Evolutionary conservation across 352 stramenopile genomes (phyloP).

Genomic region (Globisporangium alternatum): DNA sequence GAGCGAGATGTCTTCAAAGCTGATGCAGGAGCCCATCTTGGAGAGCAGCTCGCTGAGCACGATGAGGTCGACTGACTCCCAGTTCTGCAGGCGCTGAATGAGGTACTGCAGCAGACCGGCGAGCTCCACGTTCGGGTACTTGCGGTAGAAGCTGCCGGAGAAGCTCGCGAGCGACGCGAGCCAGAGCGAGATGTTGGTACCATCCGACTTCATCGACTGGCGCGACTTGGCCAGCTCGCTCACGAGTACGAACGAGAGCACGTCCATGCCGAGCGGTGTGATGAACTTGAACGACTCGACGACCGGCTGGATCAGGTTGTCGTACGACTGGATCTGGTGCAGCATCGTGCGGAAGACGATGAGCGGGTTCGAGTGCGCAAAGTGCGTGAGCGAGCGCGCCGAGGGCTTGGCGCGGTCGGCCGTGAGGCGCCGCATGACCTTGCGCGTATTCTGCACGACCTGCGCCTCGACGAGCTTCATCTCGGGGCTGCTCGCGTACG

Average conservation of each 20-base stretch:
- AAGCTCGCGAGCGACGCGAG: constrained; percentile 93
- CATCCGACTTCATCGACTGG: constrained; percentile 83
- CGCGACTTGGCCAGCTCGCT: constrained; percentile 84
- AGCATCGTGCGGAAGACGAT: constrained; percentile 95
- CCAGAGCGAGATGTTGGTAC: constrained; percentile 93
- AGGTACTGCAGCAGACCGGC: constrained; percentile 90
- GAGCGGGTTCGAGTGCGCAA: constrained; percentile 92
- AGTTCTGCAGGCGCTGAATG: constrained; percentile 83
- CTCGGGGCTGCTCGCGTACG: constrained; percentile 52
- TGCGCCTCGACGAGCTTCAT: constrained; percentile 70
- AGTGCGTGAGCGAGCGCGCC: constrained; percentile 77
- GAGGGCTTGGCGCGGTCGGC: constrained; percentile 79
- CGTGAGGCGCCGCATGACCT: constrained; percentile 78
- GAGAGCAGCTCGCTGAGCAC: constrained; percentile 87
- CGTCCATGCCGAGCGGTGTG: constrained; percentile 92
- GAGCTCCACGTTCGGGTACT: constrained; percentile 92
- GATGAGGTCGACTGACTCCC: constrained; percentile 82
- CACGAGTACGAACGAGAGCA: constrained; percentile 92
- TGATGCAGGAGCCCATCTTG: constrained; percentile 87
- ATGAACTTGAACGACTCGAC: constrained; percentile 95
- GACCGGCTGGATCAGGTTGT: constrained; percentile 96
- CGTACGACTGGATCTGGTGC: constrained; percentile 95
- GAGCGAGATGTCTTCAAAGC: constrained; percentile 81
- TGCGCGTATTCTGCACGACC: constrained; percentile 65
- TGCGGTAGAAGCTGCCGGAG: constrained; percentile 92